These are phyloP conservation scores for Verbena officinalis DNA, from an alignment of 257 asterid genomes.

Conservation along the genomic window DNA sequence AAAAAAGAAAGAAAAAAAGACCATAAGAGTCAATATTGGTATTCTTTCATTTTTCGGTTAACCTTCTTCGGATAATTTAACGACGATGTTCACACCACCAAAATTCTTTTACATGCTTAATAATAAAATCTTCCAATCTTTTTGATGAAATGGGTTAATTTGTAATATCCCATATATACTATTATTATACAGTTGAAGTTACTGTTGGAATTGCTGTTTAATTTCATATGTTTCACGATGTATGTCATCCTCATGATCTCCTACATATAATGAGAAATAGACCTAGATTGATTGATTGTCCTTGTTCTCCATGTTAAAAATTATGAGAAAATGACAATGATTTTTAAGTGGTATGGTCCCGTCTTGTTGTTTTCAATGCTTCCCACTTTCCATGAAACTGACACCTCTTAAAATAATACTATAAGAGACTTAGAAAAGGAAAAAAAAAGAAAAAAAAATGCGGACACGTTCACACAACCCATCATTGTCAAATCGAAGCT, in stretches of 20 bases:
- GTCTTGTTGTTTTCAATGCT: slow-evolving; percentile 1
- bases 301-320: not conserved
- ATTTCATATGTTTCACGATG: slow-evolving; percentile 1
- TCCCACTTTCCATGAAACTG: not conserved
- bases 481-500: too few relatives aligned
- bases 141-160: too few relatives aligned
- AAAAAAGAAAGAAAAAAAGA: too few relatives aligned
- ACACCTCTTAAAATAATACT: not conserved
- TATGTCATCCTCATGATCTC: not conserved
- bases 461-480: too few relatives aligned
- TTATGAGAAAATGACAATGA: slow-evolving; percentile 2
- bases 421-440: too few relatives aligned
- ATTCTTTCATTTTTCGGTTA: too few relatives aligned
- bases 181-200: not conserved
- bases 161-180: too few relatives aligned
- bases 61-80: too few relatives aligned
- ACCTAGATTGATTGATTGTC: not conserved
- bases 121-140: too few relatives aligned
- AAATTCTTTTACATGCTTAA: too few relatives aligned
- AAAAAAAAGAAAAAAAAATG: not conserved
- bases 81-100: too few relatives aligned
- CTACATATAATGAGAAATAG: not conserved
- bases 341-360: slow-evolving; percentile 11
- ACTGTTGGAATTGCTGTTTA: not conserved
- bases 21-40: too few relatives aligned